Evolutionary conservation across 768 basidiomycete species (phyloP).

Genomic region (Boletus subparvulus): DNA sequence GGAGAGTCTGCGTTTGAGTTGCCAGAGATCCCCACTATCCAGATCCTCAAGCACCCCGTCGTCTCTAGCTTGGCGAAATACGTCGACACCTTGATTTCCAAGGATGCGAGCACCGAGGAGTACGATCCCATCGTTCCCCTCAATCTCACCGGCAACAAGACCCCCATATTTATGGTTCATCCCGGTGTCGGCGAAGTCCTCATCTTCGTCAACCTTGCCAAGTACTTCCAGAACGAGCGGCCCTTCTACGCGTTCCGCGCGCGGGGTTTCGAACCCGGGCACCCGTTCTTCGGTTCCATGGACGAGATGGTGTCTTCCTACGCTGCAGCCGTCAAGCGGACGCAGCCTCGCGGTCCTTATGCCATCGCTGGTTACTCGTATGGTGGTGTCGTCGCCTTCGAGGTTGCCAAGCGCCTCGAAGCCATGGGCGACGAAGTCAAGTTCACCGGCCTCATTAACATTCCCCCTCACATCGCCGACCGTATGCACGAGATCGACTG

Average conservation of each 20-base stretch:
- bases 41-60: conserved; percentile 36
- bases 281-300: conserved; percentile 36
- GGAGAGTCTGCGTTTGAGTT: conserved; percentile 30
- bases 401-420: too few species aligned
- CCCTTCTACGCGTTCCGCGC: conserved; percentile 47
- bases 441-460: too few species aligned
- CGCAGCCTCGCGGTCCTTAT: too few species aligned
- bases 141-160: conserved; percentile 37
- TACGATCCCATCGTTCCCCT: conserved; percentile 46
- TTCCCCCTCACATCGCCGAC: too few species aligned
- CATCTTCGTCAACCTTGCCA: conserved; percentile 43
- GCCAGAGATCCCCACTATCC: conserved; percentile 39
- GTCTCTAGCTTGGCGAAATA: conserved; percentile 32
- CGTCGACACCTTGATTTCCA: conserved; percentile 29
- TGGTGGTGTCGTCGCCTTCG: too few species aligned
- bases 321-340: too few species aligned
- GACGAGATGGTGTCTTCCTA: conserved; percentile 42
- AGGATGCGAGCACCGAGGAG: conserved; percentile 17
- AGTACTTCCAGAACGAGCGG: conserved; percentile 39
- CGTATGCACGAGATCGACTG: too few species aligned
- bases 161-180: conserved; percentile 45
- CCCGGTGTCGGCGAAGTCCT: conserved; percentile 44
- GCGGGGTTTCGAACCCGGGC: conserved; percentile 42
- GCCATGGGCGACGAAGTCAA: too few species aligned
- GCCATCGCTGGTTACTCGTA: too few species aligned